These are phyloP conservation scores for Davidsoniella virescens DNA, from an alignment of 2,329 filamentous ascomycete species.

Conservation along the genomic window DNA sequence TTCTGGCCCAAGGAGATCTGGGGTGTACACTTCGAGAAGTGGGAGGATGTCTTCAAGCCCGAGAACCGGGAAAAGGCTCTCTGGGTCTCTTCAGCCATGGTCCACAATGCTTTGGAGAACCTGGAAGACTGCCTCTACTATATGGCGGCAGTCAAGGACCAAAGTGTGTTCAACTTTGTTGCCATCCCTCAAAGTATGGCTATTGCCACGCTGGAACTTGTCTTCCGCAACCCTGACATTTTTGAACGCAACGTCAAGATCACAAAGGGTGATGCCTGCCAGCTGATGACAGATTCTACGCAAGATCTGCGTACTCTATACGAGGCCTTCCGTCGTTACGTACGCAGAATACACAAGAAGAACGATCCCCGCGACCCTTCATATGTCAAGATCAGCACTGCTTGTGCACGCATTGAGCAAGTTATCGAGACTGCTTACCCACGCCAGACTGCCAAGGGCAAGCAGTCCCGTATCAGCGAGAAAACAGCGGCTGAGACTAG, in stretches of 20 bases:
- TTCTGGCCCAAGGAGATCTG: conserved; percentile 97
- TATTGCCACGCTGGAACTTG: conserved; percentile 80
- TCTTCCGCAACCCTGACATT: conserved; percentile 80
- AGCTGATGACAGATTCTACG: conserved; percentile 81
- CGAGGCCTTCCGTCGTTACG: conserved; percentile 64
- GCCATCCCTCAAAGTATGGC: conserved; percentile 96
- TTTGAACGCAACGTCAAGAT: conserved; percentile 90
- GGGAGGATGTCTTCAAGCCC: conserved; percentile 77
- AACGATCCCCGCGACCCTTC: conserved; percentile 88
- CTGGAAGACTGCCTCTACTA: conserved; percentile 94
- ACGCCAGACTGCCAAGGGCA: conserved; percentile 50
- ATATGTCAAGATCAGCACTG: conserved; percentile 79
- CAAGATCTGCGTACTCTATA: conserved; percentile 75
- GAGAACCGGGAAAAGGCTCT: conserved; percentile 63
- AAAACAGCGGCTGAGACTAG: conserved; percentile 34
- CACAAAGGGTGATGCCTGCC: conserved; percentile 82
- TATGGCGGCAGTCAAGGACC: conserved; percentile 83
- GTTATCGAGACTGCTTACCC: conserved; percentile 93
- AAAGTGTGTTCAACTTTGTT: conserved; percentile 98
- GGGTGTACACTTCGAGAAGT: conserved; percentile 84
- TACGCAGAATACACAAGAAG: conserved; percentile 73
- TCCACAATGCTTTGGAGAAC: conserved; percentile 73
- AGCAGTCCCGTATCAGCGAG: conserved; percentile 27
- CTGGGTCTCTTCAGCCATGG: conserved; percentile 83
- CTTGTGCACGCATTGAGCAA: conserved; percentile 77